Base-by-base conservation (phyloP, 148 eudicot species). In the Selenicereus undatus region DNA sequence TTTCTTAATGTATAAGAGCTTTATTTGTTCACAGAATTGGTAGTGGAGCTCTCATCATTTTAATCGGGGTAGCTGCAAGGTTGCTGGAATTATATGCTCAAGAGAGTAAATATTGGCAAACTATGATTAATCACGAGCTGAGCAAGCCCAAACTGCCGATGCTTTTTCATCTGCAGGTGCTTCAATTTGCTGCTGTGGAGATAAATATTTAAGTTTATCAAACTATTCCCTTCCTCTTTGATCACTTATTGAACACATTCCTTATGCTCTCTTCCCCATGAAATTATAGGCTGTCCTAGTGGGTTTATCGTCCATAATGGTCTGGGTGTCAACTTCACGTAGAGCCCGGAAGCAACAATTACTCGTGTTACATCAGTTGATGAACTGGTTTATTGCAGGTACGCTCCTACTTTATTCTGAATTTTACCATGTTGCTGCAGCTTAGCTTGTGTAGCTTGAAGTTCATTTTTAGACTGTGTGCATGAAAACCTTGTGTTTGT, bases 361-460 rank as follows among this genome's bases (percentile, higher is more conserved):
- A 78, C 92, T 79, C 82, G 87, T 80, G 52, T 75, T 87, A 27
- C 97, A 95, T 85, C 99, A 95, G 86, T 62, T 92, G 79, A 85
- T 88, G 83, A 95, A 95, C 83, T 95, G 99, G 97, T 88, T 80
- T 78, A 84, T 92, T 84, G 90, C 99, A 84, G 97, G 99, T 95
- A 84, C 82, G 11, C 60, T 35, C 79, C 77, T 58, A 11, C 29
- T 60, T 42, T 69, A 78, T 81, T 79, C 81, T 71, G 54, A 66
- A 56, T 78, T 83, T 75, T 79, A 66, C 52, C 62, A 42, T 70
- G 52, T 56, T 27, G 42, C 42, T 18, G 22, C 35, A 58, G 60
- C 71, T 75, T 39, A 58, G 56, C 58, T 64, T 27, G n/a, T 43
- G 74, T 73, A 71, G 4, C 51, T 26, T 74, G 12, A 39, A 39